A percentile compares a stretch with the other conserved stretches of the same genome.
Evolutionary conservation across 805 yeast genomes (phyloP).

Genomic region (Candida silvicultrix): DNA sequence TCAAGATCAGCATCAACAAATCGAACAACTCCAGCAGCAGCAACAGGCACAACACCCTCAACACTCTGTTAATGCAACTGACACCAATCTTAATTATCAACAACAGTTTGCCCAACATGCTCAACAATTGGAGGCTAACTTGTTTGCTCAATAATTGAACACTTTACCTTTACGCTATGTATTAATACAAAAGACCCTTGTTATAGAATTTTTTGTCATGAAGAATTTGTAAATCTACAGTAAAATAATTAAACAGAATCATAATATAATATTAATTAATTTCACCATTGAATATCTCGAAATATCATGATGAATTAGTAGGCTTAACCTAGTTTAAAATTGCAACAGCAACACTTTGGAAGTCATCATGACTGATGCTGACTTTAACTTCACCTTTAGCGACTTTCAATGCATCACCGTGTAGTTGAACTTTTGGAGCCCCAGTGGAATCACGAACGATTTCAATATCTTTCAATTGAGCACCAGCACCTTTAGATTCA

Average conservation of each 20-base stretch:
- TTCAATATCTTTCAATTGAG: conserved; percentile 87
- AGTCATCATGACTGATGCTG: conserved; percentile 92
- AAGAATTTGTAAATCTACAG: background rate
- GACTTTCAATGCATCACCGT: conserved; percentile 75
- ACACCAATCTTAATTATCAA: background rate
- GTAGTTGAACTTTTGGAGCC: conserved; percentile 74
- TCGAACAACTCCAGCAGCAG: conserved; percentile 2
- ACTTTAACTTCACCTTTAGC: conserved; percentile 66
- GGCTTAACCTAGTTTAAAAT: conserved; percentile 29
- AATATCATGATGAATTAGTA: too few species aligned
- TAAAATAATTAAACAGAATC: background rate
- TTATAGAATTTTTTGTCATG: too few species aligned
- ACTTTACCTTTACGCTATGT: too few species aligned
- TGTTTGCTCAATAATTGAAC: conserved; percentile 14
- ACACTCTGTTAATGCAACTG: background rate
- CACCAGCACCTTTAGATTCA: conserved; percentile 90
- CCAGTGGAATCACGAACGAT: conserved; percentile 57
- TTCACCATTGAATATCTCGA: too few species aligned
- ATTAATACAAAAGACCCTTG: background rate
- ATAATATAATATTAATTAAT: background rate
- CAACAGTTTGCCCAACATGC: conserved; percentile 14
- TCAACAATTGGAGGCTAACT: conserved; percentile 17
- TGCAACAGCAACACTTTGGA: conserved; percentile 97
- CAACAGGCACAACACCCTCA: background rate
- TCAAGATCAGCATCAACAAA: background rate